A percentile compares a stretch with the other conserved stretches of the same genome.
phyloP scores from a whole-genome alignment of 2,329 filamentous ascomycete genomes.

The Aspergillus nomiae region DNA sequence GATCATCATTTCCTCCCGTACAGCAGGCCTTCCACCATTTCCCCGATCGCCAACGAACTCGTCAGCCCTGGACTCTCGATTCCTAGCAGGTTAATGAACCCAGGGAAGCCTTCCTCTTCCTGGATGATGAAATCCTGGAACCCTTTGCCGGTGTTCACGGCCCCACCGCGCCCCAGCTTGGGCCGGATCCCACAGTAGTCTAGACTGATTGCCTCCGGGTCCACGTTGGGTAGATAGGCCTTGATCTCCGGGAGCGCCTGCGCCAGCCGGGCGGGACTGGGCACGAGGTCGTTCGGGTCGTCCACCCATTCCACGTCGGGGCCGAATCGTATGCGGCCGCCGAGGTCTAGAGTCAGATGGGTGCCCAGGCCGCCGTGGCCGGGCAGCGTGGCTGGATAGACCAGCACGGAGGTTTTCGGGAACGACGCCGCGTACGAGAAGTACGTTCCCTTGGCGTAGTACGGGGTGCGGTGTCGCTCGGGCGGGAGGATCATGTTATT shows the following conservation, averaged over 20 bases:
- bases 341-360: constrained; percentile 88
- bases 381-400: constrained; percentile 85
- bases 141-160: constrained; percentile 56
- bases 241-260: constrained; percentile 74
- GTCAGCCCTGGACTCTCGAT: constrained; percentile 95
- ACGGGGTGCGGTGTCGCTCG: constrained; percentile 60
- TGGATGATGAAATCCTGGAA: constrained; percentile 85
- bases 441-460: constrained; percentile 94
- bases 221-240: constrained; percentile 74
- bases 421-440: constrained; percentile 73
- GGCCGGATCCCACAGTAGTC: constrained; percentile 94
- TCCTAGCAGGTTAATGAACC: constrained; percentile 86
- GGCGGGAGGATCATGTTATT: constrained; percentile 74
- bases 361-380: constrained; percentile 89
- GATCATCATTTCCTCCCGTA: constrained; percentile 38
- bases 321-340: constrained; percentile 82
- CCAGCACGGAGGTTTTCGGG: constrained; percentile 69
- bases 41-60: constrained; percentile 80
- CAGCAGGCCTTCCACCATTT: constrained; percentile 66
- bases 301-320: constrained; percentile 95
- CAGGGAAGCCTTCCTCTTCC: constrained; percentile 73
- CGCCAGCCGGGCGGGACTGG: constrained; percentile 63
- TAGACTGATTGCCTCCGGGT: constrained; percentile 65
- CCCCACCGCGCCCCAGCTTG: constrained; percentile 69
- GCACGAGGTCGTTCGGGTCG: constrained; percentile 67